Conservation (phyloP, 306 rosid species). For the Carpinus viminea region DNA sequence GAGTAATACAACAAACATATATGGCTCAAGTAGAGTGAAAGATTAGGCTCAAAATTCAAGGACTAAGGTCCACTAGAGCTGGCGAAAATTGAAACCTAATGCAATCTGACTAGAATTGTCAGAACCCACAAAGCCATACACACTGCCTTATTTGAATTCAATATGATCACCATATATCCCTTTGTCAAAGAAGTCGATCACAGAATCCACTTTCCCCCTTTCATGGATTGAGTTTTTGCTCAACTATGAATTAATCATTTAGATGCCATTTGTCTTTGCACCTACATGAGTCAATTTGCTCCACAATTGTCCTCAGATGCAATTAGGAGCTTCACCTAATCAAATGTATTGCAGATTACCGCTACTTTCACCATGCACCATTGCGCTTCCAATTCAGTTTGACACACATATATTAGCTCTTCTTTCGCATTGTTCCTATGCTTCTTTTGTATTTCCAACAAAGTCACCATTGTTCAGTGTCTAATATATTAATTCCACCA, state of each 20-base stretch:
- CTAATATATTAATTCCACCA: not conserved
- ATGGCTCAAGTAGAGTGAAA: not conserved
- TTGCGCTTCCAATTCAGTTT: not conserved
- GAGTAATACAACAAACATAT: too few species aligned
- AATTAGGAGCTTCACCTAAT: not conserved
- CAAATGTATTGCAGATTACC: not conserved
- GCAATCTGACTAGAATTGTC: not conserved
- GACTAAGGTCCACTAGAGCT: not conserved
- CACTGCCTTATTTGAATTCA: not conserved
- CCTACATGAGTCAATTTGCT: not conserved
- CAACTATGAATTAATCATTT: not conserved
- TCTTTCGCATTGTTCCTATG: not conserved
- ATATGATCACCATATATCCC: not conserved
- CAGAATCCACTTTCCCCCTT: not conserved
- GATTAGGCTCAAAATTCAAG: not conserved
- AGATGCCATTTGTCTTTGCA: not conserved
- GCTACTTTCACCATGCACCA: not conserved
- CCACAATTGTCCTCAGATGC: not conserved
- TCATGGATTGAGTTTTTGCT: not conserved
- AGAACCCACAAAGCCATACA: too few species aligned
- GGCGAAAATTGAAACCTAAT: not conserved
- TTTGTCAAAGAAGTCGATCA: not conserved
- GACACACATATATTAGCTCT: not conserved
- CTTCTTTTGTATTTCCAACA: not conserved
- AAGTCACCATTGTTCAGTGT: too few species aligned